phyloP scores from a whole-genome alignment of 192 early-diverging fungal genomes.

The Backusella circina region DNA sequence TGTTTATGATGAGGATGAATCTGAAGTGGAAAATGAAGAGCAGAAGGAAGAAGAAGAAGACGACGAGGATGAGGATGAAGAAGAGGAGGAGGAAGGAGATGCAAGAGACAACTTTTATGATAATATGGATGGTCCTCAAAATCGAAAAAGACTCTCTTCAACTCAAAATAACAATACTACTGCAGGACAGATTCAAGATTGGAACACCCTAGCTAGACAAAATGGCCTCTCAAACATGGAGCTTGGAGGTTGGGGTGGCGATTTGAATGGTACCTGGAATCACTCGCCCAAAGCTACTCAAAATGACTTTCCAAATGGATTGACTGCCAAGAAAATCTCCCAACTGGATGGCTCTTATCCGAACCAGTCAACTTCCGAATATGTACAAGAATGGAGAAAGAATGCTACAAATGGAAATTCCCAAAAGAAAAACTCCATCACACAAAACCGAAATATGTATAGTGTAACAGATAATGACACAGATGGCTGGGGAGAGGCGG shows the following conservation, averaged over 20 bases:
- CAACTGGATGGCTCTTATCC: background rate
- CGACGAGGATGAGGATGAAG: background rate
- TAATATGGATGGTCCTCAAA: background rate
- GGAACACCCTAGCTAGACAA: background rate
- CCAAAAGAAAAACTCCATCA: background rate
- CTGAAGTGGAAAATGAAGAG: background rate
- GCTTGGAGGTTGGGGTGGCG: background rate
- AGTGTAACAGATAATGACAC: background rate
- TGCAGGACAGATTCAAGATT: background rate
- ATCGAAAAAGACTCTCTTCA: background rate
- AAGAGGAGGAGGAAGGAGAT: background rate
- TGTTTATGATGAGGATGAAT: background rate
- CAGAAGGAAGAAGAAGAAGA: background rate
- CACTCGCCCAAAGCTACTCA: background rate
- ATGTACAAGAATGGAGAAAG: background rate
- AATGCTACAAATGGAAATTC: background rate
- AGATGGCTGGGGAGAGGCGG: conserved; percentile 27
- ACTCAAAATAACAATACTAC: background rate
- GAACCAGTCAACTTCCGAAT: background rate
- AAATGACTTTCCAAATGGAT: background rate
- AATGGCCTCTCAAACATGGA: background rate
- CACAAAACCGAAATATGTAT: background rate
- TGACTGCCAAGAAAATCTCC: background rate
- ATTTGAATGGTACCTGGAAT: background rate
- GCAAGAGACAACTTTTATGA: background rate